These are phyloP conservation scores for Penicillium sp. DNA, from an alignment of 2,329 filamentous ascomycete species.

Conservation along the genomic window DNA sequence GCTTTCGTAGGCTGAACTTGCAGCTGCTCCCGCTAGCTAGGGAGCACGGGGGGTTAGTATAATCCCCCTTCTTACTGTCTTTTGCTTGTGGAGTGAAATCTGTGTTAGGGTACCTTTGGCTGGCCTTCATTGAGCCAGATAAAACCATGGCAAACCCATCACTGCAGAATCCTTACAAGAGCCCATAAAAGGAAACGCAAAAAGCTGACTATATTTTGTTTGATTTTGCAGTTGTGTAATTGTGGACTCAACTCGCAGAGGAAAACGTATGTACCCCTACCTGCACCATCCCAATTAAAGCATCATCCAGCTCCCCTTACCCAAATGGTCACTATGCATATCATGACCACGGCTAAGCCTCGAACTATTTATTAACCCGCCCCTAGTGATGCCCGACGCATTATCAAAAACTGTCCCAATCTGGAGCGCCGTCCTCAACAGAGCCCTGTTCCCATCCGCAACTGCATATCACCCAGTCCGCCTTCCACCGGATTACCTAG, in stretches of 20 bases:
- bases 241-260: conserved; percentile 83
- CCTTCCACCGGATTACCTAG: conserved; percentile 64
- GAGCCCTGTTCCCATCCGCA: conserved; percentile 59
- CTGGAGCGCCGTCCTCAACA: conserved; percentile 84
- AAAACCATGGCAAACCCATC: neutral
- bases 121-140: neutral
- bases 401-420: conserved; percentile 88
- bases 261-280: conserved; percentile 57
- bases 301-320: neutral
- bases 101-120: neutral
- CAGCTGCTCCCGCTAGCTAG: conserved; percentile 65
- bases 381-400: conserved; percentile 75
- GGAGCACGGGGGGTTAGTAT: conserved; percentile 54
- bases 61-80: conserved; percentile 12
- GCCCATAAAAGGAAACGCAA: neutral
- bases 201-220: conserved; percentile 8
- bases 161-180: neutral
- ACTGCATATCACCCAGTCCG: conserved; percentile 48
- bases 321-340: neutral
- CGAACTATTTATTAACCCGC: neutral
- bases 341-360: neutral
- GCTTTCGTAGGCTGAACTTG: conserved; percentile 71
- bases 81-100: neutral
- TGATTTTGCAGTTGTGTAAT: conserved; percentile 51
- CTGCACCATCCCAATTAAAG: neutral